Base-by-base conservation (phyloP, 441 rosid species). In the Erodium texanum region DNA sequence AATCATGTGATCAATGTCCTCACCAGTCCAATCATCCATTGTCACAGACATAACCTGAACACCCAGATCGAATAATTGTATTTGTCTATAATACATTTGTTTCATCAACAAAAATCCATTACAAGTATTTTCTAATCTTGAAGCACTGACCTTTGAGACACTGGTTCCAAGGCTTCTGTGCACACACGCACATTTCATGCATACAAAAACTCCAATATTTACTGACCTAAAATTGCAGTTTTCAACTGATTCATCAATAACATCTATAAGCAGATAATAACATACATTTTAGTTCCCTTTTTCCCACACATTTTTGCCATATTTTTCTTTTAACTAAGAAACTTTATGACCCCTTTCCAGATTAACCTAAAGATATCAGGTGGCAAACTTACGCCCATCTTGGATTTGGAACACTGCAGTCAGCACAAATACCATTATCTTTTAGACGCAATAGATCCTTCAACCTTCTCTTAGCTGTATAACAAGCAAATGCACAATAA, bases 161-260 rank as follows among this genome's bases (percentile, higher is more conserved):
- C 88, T 96, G 16, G 90, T 73, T 70, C 99, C 99, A 73, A 94
- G 93, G 83, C 98, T 88, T 87, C 98, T 87, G 80, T 94, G 99
- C 65, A 87, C 94, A 50, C 93, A 92, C 52, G 97, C 89, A 74
- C 99, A 94, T 83, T 92, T 94, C 85, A 92, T 80, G 85, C 99
- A 94, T 69, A 94, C 71, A 74, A 94, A 94, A 52, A 94, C 99
- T 73, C 99, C 99, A 67, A 94, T 94, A 74, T 92, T 94, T 29
- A 90, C 90, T 52, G 99, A 94, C 83, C 99, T 94, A 96, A 69
- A 82, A 66, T 62, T 19, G 72, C 73, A 69, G 48, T 8, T 41
- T 15, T 56, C 71, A 73, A 71, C 23, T 62, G 48, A 41, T 63
- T 65, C 66, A 27, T 29, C 48, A 20, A 45, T 7, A 23, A 15